phyloP scores from a whole-genome alignment of 2,329 filamentous ascomycete genomes.

The Aspergillus quadrilineatus region DNA sequence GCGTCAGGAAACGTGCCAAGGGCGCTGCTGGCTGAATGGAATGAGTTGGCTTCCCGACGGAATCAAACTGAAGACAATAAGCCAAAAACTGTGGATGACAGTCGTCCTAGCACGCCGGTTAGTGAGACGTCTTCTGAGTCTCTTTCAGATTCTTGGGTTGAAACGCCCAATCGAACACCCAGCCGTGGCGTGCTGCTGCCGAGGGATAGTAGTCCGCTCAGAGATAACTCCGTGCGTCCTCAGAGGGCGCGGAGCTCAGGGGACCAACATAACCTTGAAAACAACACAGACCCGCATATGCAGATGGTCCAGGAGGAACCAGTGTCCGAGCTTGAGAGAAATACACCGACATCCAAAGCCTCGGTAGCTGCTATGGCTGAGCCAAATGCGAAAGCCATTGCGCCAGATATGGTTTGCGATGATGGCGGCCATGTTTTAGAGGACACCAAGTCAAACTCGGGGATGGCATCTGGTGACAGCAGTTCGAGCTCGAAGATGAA shows the following conservation, averaged over 20 bases:
- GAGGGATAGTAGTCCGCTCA: conserved; percentile 31
- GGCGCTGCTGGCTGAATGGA: conserved; percentile 38
- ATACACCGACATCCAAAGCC: not conserved
- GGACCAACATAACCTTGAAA: not conserved
- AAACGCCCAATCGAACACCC: conserved; percentile 13
- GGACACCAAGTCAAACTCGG: conserved; percentile 31
- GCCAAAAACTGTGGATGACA: not conserved
- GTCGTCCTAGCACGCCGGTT: conserved; percentile 10
- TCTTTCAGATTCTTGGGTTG: conserved; percentile 21
- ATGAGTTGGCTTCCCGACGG: conserved; percentile 24
- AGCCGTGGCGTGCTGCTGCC: conserved; percentile 22
- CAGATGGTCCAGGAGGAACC: not conserved
- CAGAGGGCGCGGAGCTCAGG: not conserved
- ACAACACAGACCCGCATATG: not conserved
- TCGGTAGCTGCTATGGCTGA: not conserved
- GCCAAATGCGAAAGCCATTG: not conserved
- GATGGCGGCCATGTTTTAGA: conserved; percentile 13
- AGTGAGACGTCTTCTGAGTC: conserved; percentile 21
- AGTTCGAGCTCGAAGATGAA: not conserved
- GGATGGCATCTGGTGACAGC: conserved; percentile 22
- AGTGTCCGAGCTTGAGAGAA: not conserved
- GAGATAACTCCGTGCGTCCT: not conserved
- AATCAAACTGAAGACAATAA: not conserved
- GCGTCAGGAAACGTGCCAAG: conserved; percentile 38
- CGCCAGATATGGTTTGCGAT: not conserved